phyloP scores from a whole-genome alignment of 2,329 filamentous ascomycete species.

The Botryotinia narcissicola region DNA sequence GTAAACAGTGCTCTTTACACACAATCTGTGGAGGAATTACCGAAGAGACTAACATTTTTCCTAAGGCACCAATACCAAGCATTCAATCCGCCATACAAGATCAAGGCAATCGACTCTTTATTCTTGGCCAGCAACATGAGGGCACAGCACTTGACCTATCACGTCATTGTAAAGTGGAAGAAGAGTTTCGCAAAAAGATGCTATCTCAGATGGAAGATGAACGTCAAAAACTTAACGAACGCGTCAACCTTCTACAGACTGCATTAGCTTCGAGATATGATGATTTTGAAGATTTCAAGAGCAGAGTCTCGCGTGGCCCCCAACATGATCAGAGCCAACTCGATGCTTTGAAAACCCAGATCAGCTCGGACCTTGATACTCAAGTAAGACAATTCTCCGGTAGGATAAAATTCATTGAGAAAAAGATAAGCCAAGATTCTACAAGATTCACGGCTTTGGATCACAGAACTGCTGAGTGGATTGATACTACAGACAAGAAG shows the following conservation, averaged over 20 bases:
- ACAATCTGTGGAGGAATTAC: background rate
- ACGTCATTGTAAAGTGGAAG: conserved; percentile 7
- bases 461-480: conserved; percentile 14
- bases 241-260: conserved; percentile 1
- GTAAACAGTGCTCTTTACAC: background rate
- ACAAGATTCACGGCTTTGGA: conserved; percentile 14
- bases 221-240: background rate
- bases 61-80: background rate
- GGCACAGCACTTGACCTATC: conserved; percentile 1
- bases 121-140: background rate
- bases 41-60: background rate
- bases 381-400: background rate
- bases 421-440: background rate
- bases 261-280: background rate
- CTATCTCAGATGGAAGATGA: background rate
- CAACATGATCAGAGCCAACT: background rate
- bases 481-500: background rate
- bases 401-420: conserved; percentile 11
- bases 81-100: conserved; percentile 1
- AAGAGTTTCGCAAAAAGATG: background rate
- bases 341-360: background rate
- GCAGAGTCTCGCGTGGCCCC: background rate
- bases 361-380: background rate
- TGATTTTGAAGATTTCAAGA: conserved; percentile 9
- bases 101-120: background rate